phyloP scores from a whole-genome alignment of 2,329 filamentous ascomycete species.

The Neurospora sp. region DNA sequence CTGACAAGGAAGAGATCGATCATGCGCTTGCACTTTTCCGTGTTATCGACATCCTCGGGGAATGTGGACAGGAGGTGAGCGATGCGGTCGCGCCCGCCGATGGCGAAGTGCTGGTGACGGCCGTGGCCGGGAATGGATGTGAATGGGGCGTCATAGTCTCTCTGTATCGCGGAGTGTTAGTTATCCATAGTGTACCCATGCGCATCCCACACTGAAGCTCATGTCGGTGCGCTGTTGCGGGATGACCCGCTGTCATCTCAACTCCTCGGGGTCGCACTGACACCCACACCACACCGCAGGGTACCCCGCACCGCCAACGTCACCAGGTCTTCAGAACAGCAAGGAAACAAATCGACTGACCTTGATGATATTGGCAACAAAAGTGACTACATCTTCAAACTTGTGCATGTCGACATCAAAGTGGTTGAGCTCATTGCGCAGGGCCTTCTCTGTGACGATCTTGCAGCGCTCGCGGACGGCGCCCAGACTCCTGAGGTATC shows the following conservation, averaged over 20 bases:
- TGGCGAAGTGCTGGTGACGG: constrained; percentile 73
- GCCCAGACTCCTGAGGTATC: constrained; percentile 82
- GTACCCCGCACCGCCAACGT: not conserved
- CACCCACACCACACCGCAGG: not conserved
- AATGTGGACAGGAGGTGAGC: constrained; percentile 62
- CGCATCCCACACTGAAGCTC: not conserved
- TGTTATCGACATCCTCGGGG: constrained; percentile 57
- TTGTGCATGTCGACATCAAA: constrained; percentile 84
- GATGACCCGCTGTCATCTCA: not conserved
- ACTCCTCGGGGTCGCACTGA: not conserved
- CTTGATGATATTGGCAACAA: constrained; percentile 92
- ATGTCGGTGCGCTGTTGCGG: not conserved
- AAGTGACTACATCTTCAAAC: constrained; percentile 73
- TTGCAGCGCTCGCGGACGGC: constrained; percentile 73
- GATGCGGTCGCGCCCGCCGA: constrained; percentile 67
- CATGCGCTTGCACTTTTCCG: constrained; percentile 64
- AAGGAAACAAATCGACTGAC: constrained; percentile 34
- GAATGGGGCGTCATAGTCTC: constrained; percentile 47
- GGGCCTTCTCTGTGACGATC: constrained; percentile 66
- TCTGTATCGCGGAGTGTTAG: constrained; percentile 21
- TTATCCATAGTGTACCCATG: not conserved
- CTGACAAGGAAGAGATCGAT: constrained; percentile 73
- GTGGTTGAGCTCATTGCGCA: constrained; percentile 68
- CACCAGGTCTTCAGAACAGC: not conserved
- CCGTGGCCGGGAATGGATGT: constrained; percentile 73